These are phyloP conservation scores for Globisporangium radiosum DNA, from an alignment of 352 stramenopile species.

Conservation along the genomic window DNA sequence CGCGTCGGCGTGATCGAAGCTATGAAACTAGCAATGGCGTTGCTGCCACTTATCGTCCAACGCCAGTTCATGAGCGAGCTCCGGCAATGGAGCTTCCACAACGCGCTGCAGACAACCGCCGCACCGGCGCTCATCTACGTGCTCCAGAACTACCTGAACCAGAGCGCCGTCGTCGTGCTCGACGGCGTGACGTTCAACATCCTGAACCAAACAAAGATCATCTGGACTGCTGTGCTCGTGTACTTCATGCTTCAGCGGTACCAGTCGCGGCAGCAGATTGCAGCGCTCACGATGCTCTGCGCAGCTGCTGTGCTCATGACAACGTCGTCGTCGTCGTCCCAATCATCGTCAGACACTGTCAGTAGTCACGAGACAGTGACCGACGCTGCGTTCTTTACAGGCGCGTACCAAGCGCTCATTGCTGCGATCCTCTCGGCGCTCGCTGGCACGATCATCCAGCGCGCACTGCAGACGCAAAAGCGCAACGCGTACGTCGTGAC, in stretches of 20 bases:
- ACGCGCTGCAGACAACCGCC: slow-evolving; percentile 55
- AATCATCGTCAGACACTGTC: too few species aligned
- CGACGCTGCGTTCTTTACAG: slow-evolving; percentile 53
- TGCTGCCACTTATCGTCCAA: slow-evolving; percentile 49
- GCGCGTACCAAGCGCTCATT: slow-evolving; percentile 67
- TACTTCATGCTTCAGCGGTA: slow-evolving; percentile 71
- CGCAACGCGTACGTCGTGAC: slow-evolving; percentile 77
- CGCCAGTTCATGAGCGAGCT: slow-evolving; percentile 44
- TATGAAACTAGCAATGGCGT: slow-evolving; percentile 61
- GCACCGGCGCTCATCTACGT: slow-evolving; percentile 76
- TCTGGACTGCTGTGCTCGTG: slow-evolving; percentile 77
- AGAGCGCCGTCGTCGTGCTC: slow-evolving; percentile 64
- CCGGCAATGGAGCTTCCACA: slow-evolving; percentile 55
- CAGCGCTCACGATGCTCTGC: slow-evolving; percentile 63
- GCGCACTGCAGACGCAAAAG: slow-evolving; percentile 58
- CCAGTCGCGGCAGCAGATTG: slow-evolving; percentile 63
- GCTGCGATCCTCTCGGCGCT: slow-evolving; percentile 65
- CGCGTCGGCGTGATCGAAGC: slow-evolving; percentile 71
- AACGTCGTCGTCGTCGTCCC: slow-evolving; percentile 18
- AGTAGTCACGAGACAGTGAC: not conserved
- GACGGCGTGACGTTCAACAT: slow-evolving; percentile 84
- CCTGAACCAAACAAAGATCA: slow-evolving; percentile 87
- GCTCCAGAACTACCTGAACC: slow-evolving; percentile 79
- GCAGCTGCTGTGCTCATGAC: slow-evolving; percentile 75
- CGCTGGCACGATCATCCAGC: slow-evolving; percentile 73